Evolutionary conservation across 768 basidiomycete species (phyloP).

Genomic region (Trametes sanguinea): DNA sequence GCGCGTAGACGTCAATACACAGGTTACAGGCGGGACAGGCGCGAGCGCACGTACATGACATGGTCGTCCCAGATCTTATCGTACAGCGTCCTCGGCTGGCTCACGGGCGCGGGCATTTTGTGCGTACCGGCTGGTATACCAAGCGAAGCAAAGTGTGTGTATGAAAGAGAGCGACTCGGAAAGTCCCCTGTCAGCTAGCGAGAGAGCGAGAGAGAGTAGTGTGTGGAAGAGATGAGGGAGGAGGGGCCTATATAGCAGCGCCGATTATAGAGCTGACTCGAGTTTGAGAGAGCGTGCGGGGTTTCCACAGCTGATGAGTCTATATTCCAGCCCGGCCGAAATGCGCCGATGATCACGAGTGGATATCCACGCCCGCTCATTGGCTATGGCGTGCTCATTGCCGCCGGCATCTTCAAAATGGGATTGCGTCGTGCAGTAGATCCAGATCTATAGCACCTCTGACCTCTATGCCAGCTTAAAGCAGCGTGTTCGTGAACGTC

Average conservation of each 20-base stretch:
- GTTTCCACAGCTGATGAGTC: not conserved
- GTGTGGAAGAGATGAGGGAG: not conserved
- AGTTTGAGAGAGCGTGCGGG: not conserved
- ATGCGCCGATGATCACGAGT: slow-evolving; percentile 6
- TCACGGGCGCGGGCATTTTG: slow-evolving; percentile 55
- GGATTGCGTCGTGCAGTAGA: not conserved
- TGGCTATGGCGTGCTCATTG: not conserved
- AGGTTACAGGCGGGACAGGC: not conserved
- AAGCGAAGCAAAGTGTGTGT: not conserved
- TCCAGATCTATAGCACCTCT: too few species aligned
- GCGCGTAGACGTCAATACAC: not conserved
- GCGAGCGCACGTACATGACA: slow-evolving; percentile 65
- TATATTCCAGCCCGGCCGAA: slow-evolving; percentile 11
- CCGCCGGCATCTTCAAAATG: not conserved
- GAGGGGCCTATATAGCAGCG: slow-evolving; percentile 4
- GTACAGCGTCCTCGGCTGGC: slow-evolving; percentile 84
- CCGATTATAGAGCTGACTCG: slow-evolving; percentile 15
- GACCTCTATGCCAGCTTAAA: not conserved
- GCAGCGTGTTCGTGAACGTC: not conserved
- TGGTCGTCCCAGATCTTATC: slow-evolving; percentile 99
- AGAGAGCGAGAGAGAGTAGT: not conserved
- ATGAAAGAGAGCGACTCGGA: not conserved
- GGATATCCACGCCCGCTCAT: not conserved
- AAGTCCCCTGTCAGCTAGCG: not conserved
- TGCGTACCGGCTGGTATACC: not conserved